Evolutionary conservation across 2,329 filamentous ascomycete genomes (phyloP), one percentile per base, ranked within the genome.

Genomic region (Monosporascus ibericus): DNA sequence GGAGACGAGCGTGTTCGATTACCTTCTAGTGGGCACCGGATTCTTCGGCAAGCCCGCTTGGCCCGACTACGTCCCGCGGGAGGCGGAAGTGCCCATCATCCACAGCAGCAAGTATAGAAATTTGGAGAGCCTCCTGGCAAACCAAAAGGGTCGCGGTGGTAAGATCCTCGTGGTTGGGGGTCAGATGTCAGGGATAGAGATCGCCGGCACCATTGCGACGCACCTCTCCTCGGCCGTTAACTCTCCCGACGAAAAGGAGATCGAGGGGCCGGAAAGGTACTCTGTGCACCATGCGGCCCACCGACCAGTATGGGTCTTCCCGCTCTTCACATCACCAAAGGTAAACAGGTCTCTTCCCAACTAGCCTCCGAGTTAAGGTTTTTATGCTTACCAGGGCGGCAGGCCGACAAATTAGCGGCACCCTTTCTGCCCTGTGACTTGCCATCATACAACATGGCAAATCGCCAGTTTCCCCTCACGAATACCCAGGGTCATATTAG

Each of bases 111-210:
- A 78, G 27, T 85, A 90, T 49, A 75, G 85, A 3, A 74, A 79
- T 50, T 67, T 87, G 2, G 61, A 75, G 27, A 65, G 65, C 8
- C 65, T 86, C 3, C 60, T 86, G 1, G 70, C 68, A 0, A 63
- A 68, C 0, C 65, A 71, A 2, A 51, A 56, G 11, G 48, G 52
- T 5, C 60, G 63, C 0, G 74, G 75, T 1, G 79, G 81, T 18
- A 88, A 85, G 62, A 82, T 94, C 17, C 74, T 90, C 1, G 75
- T 95, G 0, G 81, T 91, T 1, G 90, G 90, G 1, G 89, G 88
- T 0, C 88, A 91, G 61, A 91, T 94, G 79, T 92, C 88, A 2
- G 89, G 88, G 0, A 81, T 88, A 5, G 90, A 95, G 71, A 86
- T 86, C 48, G 86, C 88, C 0, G 85, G 82, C 9, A 84, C 85